These are phyloP conservation scores for Patellifolia procumbens DNA, from an alignment of 179 eudicot genomes.

Conservation along the genomic window DNA sequence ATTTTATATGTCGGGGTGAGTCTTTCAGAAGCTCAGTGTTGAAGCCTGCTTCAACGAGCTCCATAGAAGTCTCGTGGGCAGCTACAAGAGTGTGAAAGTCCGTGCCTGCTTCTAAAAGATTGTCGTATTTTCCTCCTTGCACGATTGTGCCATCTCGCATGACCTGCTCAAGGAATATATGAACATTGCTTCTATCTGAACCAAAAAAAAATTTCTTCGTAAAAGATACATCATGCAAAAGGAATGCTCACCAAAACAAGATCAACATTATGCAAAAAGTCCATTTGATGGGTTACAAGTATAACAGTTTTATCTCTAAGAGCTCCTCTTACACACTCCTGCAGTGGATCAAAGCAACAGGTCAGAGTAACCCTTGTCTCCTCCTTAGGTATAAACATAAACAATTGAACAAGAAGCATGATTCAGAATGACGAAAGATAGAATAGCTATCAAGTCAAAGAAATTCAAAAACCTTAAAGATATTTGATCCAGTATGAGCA, in stretches of 20 bases:
- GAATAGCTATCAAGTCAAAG: not conserved
- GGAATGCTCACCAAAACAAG: constrained; percentile 61
- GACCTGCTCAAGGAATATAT: constrained; percentile 46
- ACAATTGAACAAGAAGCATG: not conserved
- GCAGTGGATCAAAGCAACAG: constrained; percentile 26
- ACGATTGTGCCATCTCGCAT: constrained; percentile 92
- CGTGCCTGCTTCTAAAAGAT: constrained; percentile 53
- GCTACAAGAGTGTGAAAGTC: constrained; percentile 76
- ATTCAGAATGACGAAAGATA: too few relatives aligned
- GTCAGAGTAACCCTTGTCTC: not conserved
- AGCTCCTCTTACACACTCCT: constrained; percentile 91
- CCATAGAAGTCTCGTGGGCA: constrained; percentile 94
- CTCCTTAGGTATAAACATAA: not conserved
- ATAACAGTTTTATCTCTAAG: constrained; percentile 76
- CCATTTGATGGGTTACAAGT: constrained; percentile 97
- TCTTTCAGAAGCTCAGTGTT: constrained; percentile 25
- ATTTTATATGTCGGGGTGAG: constrained; percentile 40
- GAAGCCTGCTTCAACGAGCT: constrained; percentile 68
- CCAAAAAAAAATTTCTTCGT: not conserved
- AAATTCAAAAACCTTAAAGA: constrained; percentile 67
- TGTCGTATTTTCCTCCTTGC: constrained; percentile 80
- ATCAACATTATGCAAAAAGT: constrained; percentile 89
- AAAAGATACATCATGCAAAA: not conserved
- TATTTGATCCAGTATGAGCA: constrained; percentile 95
- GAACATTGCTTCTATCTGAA: not conserved